Evolutionary conservation across 768 basidiomycete genomes (phyloP), one percentile per base, ranked within the genome.

Genomic region (Lactarius pseudohatsudake): DNA sequence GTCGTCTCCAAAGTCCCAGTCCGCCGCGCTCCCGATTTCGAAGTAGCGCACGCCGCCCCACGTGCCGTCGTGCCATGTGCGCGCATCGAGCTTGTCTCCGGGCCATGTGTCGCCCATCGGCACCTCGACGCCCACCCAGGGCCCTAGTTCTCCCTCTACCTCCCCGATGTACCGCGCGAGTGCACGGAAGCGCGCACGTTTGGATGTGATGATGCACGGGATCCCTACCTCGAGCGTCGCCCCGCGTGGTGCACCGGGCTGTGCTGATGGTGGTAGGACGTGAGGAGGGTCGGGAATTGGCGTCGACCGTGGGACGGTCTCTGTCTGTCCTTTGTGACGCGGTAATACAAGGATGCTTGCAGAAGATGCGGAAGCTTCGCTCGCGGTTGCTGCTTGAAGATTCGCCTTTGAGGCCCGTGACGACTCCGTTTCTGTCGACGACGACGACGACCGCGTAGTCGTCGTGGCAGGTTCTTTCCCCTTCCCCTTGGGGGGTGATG

Each of bases 61-160:
- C 0, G 84, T 82, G 0, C 94, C 94, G 70, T 96, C 92, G 72
- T 92, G 84, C 93, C 93, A 95, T 65, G 84, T 85, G n/a, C 89
- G 80, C n/a, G 84, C 87, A 34, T 86, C 83, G 16, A 81, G 76
- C 61, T 79, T 77, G 30, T 85, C 82, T 13, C 77, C 79, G 1
- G 79, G 77, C 81, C 84, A 84, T n/a, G 77, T 77, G 11, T 84
- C 85, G 50, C 80, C 81, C 63, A 93, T 79, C 1, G 92, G 91
- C 13, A 94, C 91, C 75, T 96, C 94, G 18, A 96, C 91, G 16
- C 94, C 94, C 8, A 95, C 91, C 94, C 94, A 96, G 0, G 91
- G 86, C 1, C 94, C 94, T 5, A 73, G 70, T 75, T 94, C 91
- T 43, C 93, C 94, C 58, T 85, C 82, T 2, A 96, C 87, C 73